Percentiles rank a stretch among this genome's conserved stretches.
Evolutionary conservation across 192 early-diverging fungal genomes (phyloP).

Genomic region (Entomortierella parvispora): DNA sequence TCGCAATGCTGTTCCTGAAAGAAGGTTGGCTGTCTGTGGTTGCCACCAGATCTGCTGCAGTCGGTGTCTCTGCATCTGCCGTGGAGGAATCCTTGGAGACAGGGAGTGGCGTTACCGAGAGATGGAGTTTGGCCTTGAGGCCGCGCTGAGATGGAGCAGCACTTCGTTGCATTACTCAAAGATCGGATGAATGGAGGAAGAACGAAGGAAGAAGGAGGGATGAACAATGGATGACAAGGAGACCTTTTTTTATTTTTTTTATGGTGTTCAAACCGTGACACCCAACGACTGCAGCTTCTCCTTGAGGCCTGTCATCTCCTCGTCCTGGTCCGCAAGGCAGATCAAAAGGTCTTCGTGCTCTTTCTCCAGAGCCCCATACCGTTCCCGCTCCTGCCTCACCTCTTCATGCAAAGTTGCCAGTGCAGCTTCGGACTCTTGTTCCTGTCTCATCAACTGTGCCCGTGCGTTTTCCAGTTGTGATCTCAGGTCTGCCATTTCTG

Average conservation of each 20-base stretch:
- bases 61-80: neutral
- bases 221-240: too few relatives aligned
- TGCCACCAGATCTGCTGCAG: too few relatives aligned
- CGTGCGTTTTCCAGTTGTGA: slow-evolving; percentile 19
- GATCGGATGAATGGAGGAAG: slow-evolving; percentile 1
- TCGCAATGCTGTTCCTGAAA: too few relatives aligned
- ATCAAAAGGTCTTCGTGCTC: slow-evolving; percentile 90
- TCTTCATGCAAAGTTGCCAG: slow-evolving; percentile 12
- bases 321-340: slow-evolving; percentile 86
- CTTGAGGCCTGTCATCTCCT: slow-evolving; percentile 43
- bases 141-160: slow-evolving; percentile 16
- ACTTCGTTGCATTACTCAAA: slow-evolving; percentile 24
- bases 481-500: slow-evolving; percentile 32
- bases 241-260: too few relatives aligned
- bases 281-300: slow-evolving; percentile 16
- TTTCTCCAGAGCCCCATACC: slow-evolving; percentile 62
- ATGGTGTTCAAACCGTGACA: neutral
- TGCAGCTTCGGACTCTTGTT: slow-evolving; percentile 16
- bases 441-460: slow-evolving; percentile 4
- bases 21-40: too few relatives aligned
- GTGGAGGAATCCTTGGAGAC: neutral
- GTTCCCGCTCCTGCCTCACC: slow-evolving; percentile 5
- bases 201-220: neutral
- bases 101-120: neutral
- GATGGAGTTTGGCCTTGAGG: neutral